phyloP scores from a whole-genome alignment of 2,329 filamentous ascomycete genomes.

The Graphilbum ipis-grandicollis region DNA sequence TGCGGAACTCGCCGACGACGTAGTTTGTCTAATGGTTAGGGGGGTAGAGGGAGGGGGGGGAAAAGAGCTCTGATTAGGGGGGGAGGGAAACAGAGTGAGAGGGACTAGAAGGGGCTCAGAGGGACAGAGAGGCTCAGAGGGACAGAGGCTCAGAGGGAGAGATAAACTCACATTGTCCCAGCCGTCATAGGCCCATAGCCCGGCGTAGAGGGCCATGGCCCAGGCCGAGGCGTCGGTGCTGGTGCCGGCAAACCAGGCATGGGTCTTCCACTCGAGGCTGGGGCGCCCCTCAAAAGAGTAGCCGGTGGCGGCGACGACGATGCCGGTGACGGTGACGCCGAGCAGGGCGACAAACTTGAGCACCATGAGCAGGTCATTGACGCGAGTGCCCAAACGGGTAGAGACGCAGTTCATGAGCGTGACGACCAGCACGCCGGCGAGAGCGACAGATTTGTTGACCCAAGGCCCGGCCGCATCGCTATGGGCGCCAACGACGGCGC shows the following conservation, averaged over 20 bases:
- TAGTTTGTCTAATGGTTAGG: slow-evolving; percentile 61
- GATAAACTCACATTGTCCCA: slow-evolving; percentile 80
- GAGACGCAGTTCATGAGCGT: slow-evolving; percentile 83
- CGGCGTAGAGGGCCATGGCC: slow-evolving; percentile 89
- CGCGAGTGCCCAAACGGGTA: slow-evolving; percentile 68
- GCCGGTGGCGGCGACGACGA: slow-evolving; percentile 78
- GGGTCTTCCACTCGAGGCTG: slow-evolving; percentile 72
- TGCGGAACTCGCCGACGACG: slow-evolving; percentile 90
- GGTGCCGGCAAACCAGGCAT: slow-evolving; percentile 78
- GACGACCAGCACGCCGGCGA: slow-evolving; percentile 57
- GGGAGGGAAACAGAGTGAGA: too few species aligned
- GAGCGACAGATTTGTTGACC: slow-evolving; percentile 78
- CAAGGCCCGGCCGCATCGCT: slow-evolving; percentile 65
- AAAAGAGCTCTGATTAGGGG: too few species aligned
- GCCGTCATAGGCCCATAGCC: slow-evolving; percentile 94
- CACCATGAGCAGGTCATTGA: slow-evolving; percentile 91
- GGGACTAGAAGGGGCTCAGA: too few species aligned
- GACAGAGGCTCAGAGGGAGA: too few species aligned
- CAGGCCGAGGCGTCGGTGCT: slow-evolving; percentile 65
- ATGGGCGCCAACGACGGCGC: slow-evolving; percentile 73
- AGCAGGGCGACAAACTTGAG: slow-evolving; percentile 85
- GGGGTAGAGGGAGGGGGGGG: background rate
- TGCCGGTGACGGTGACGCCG: slow-evolving; percentile 70
- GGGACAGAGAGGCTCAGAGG: too few species aligned
- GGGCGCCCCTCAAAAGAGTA: slow-evolving; percentile 59